A percentile compares a stretch with the other conserved stretches of the same genome.
Evolutionary conservation across 2,329 filamentous ascomycete genomes (phyloP).

Genomic region (Hymenoscyphus fraxineus): DNA sequence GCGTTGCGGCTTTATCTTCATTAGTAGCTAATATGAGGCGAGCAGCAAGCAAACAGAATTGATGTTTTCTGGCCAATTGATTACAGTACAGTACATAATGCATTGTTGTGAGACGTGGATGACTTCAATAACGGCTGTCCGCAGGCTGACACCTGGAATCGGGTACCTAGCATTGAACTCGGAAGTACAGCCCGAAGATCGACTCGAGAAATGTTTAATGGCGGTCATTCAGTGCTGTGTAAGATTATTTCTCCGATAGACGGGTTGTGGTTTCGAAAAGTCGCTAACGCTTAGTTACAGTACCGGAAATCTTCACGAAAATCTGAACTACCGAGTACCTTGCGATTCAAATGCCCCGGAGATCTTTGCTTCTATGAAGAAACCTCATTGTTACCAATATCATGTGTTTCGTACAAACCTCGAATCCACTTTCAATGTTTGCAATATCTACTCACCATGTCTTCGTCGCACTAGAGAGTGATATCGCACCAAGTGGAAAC

Average conservation of each 20-base stretch:
- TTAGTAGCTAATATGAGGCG: neutral
- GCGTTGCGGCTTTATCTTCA: neutral
- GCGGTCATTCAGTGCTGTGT: neutral
- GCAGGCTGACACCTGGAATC: neutral
- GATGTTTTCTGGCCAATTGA: neutral
- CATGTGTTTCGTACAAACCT: neutral
- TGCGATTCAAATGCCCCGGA: neutral
- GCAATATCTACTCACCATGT: neutral
- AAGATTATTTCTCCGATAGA: neutral
- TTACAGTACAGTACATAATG: neutral
- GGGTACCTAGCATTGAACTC: neutral
- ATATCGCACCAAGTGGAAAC: neutral
- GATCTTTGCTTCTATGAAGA: neutral
- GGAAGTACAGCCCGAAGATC: neutral
- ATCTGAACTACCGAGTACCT: neutral
- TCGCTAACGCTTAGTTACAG: neutral
- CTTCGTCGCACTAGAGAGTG: neutral
- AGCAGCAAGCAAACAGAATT: slow-evolving; percentile 2
- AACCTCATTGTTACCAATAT: neutral
- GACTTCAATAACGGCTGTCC: neutral
- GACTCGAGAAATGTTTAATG: neutral
- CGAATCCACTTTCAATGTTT: neutral
- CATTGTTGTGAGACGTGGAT: neutral
- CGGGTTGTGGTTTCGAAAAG: neutral
- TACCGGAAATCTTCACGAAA: neutral